A percentile compares a stretch with the other conserved stretches of the same genome.
Conservation (phyloP, 1,284 basidiomycete genomes). For the Malassezia japonica region DNA sequence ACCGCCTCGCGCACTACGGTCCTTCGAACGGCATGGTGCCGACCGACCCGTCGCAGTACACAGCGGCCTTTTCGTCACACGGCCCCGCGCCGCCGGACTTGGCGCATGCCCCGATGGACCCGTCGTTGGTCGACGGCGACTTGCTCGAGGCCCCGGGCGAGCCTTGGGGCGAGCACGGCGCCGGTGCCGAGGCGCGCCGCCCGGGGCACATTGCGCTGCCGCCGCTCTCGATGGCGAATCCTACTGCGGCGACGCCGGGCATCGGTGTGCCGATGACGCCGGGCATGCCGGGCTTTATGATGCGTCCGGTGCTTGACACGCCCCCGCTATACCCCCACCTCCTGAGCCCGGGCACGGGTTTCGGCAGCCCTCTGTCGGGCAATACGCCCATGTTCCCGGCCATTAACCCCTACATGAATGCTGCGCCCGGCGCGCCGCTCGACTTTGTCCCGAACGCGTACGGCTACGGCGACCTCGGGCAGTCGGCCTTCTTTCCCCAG, state of each 20-base stretch:
- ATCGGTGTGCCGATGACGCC: conserved; percentile 48
- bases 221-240: conserved; percentile 22
- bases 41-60: conserved; percentile 43
- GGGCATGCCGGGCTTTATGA: conserved; percentile 50
- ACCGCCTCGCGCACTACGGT: conserved; percentile 49
- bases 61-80: conserved; percentile 37
- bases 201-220: conserved; percentile 40
- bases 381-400: not conserved
- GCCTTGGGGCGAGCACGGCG: not conserved
- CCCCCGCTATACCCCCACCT: conserved; percentile 49
- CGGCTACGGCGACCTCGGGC: not conserved
- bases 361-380: not conserved
- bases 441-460: not conserved
- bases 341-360: conserved; percentile 45
- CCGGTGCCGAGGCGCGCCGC: not conserved
- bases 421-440: conserved; percentile 25
- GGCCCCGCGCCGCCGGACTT: not conserved
- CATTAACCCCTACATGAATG: conserved; percentile 19
- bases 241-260: conserved; percentile 2
- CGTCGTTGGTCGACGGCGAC: not conserved
- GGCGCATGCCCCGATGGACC: not conserved
- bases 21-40: conserved; percentile 24
- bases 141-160: too few relatives aligned
- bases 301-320: conserved; percentile 49
- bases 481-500: not conserved